Conservation (phyloP, 202 grass and related monocot species). For the Setaria viridis region DNA sequence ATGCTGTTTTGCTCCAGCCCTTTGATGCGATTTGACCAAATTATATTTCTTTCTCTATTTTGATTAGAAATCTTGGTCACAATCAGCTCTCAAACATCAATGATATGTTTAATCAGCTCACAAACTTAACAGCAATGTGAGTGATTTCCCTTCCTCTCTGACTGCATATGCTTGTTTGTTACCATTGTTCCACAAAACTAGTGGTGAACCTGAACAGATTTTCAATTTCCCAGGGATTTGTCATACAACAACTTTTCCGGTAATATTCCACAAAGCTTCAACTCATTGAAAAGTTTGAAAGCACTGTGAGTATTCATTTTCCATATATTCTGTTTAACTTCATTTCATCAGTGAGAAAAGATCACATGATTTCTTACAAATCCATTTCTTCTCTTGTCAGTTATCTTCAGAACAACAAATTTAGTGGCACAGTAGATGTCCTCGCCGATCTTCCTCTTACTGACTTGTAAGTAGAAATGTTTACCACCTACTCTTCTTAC, state of each 20-base stretch:
- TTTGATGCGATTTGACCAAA: slow-evolving; percentile 38
- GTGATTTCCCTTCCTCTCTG: slow-evolving; percentile 41
- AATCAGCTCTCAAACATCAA: slow-evolving; percentile 75
- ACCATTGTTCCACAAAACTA: background rate
- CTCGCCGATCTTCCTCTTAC: slow-evolving; percentile 78
- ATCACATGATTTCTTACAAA: slow-evolving; percentile 32
- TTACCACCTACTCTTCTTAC: background rate
- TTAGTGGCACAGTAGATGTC: slow-evolving; percentile 79
- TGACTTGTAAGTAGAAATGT: slow-evolving; percentile 70
- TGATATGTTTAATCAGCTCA: slow-evolving; percentile 69
- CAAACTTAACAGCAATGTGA: slow-evolving; percentile 79
- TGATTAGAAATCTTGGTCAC: slow-evolving; percentile 79
- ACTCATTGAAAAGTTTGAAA: slow-evolving; percentile 66
- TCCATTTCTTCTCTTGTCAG: slow-evolving; percentile 51
- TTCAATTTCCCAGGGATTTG: slow-evolving; percentile 67
- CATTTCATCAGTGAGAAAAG: background rate
- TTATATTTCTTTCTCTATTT: slow-evolving; percentile 20
- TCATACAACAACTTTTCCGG: slow-evolving; percentile 76
- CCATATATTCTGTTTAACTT: background rate
- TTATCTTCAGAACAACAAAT: slow-evolving; percentile 92
- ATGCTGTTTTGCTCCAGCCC: slow-evolving; percentile 8
- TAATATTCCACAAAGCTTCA: slow-evolving; percentile 83
- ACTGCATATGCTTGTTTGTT: slow-evolving; percentile 11
- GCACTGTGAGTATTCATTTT: slow-evolving; percentile 71
- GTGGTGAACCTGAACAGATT: slow-evolving; percentile 26